A percentile compares a stretch with the other conserved stretches of the same genome.
Evolutionary conservation across 768 basidiomycete species (phyloP).

Genomic region (Scleroderma bovista): DNA sequence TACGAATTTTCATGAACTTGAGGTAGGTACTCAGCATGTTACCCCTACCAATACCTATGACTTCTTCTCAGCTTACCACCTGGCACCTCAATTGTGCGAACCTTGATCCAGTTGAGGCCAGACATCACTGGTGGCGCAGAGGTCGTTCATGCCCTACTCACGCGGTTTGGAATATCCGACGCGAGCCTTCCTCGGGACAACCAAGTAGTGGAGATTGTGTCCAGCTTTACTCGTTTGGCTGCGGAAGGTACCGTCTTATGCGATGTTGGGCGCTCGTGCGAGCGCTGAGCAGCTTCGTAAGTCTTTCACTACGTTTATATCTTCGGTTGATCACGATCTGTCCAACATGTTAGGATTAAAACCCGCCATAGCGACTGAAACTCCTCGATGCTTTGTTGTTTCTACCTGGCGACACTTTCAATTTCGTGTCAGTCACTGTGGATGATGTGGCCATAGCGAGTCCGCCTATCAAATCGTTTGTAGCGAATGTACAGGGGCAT

Average conservation of each 20-base stretch:
- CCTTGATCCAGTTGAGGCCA: conserved; percentile 69
- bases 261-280: conserved; percentile 70
- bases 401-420: conserved; percentile 86
- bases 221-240: conserved; percentile 60
- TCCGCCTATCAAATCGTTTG: conserved; percentile 88
- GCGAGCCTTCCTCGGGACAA: conserved; percentile 63
- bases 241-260: conserved; percentile 68
- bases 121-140: conserved; percentile 76
- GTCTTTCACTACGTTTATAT: conserved; percentile 22
- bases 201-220: conserved; percentile 67
- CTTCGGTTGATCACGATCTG: conserved; percentile 10
- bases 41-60: conserved; percentile 8
- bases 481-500: conserved; percentile 84
- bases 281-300: conserved; percentile 68
- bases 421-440: conserved; percentile 85
- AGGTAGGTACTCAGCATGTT: conserved; percentile 42
- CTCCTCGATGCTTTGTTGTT: conserved; percentile 86
- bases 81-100: conserved; percentile 67
- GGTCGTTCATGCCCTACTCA: conserved; percentile 59
- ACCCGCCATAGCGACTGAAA: conserved; percentile 79
- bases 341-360: conserved; percentile 60
- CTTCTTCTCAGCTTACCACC: conserved; percentile 50
- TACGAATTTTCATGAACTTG: conserved; percentile 67
- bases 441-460: conserved; percentile 83
- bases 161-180: conserved; percentile 72